Base-by-base conservation (phyloP, 371 early-diverging fungal genomes). In the Rhizopus sp. region DNA sequence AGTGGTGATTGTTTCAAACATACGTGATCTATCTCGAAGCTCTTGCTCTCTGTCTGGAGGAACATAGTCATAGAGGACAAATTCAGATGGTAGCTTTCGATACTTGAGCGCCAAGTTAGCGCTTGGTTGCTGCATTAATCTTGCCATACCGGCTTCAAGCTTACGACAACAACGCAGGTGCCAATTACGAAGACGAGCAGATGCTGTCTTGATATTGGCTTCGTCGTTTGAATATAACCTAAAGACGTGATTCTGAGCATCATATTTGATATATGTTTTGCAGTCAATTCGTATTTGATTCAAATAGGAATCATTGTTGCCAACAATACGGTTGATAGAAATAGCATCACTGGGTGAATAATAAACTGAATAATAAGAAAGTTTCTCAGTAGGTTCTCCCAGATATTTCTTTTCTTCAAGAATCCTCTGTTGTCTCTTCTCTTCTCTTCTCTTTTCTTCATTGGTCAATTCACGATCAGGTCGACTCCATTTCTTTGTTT, bases 381-480 rank as follows among this genome's bases (percentile, higher is more conserved):
- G 76, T 2, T 64, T 44, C 0, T 55, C 38, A 4, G 51, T 23
- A 1, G 79, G 79, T 1, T 40, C 15, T 6, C 69, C 69, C 15
- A 64, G 69, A 48, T 63, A 78, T 30, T 63, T 53, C 44, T 55
- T 69, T 31, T 72, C 70, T 49, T 73, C 72, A 3, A 55, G 51
- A 5, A 53, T 23, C 15, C 50, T 59, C 0, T 62, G 67, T 15
- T 64, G 61, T 30, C 46, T 57, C 9, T 60, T 47, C 44, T 78
- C 79, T 10, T 46, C 67, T 7, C 72, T 59, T 12, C 57, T 51
- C 4, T 40, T 58, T 38, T 75, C 79, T 17, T 53, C 61, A 42
- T 64, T 65, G 8, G 75, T 78, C 17, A 78, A 47, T 32, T 75
- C 72, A 3, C 75, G 66, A 15, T 75, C 74, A 0, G 79, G 75